These are phyloP conservation scores for Metarhizium sp. DNA, from an alignment of 2,329 filamentous ascomycete species.

Conservation along the genomic window DNA sequence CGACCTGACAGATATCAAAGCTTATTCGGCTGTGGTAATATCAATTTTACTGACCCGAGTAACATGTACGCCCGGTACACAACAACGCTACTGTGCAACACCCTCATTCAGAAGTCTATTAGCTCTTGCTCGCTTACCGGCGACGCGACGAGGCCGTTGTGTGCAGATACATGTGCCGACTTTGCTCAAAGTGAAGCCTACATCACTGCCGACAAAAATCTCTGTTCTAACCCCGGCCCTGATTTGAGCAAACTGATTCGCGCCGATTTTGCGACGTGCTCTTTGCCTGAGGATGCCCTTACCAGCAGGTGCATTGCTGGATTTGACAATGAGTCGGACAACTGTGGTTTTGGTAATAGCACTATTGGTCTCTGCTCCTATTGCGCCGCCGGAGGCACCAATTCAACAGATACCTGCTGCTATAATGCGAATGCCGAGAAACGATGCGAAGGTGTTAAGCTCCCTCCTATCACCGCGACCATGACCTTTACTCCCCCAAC, in stretches of 20 bases:
- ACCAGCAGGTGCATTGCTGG: constrained; percentile 67
- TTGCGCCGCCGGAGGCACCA: constrained; percentile 73
- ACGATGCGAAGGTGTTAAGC: constrained; percentile 64
- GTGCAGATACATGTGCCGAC: constrained; percentile 80
- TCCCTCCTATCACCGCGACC: constrained; percentile 67
- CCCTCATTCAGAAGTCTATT: constrained; percentile 84
- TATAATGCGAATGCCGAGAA: constrained; percentile 67
- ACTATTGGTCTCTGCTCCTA: constrained; percentile 76
- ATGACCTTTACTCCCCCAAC: constrained; percentile 48
- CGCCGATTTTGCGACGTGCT: constrained; percentile 86
- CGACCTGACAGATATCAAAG: constrained; percentile 58
- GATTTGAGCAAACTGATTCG: constrained; percentile 70
- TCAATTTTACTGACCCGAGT: constrained; percentile 70
- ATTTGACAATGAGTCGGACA: constrained; percentile 67
- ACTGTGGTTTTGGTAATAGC: constrained; percentile 75
- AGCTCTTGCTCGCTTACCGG: constrained; percentile 55
- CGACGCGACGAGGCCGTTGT: constrained; percentile 63
- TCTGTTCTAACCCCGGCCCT: constrained; percentile 59
- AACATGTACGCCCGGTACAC: constrained; percentile 90
- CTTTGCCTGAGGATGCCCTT: constrained; percentile 71
- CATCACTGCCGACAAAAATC: constrained; percentile 61
- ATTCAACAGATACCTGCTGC: constrained; percentile 93
- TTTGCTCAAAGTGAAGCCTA: constrained; percentile 83
- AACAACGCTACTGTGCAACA: constrained; percentile 84
- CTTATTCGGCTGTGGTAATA: constrained; percentile 68